Evolutionary conservation across 345 rosid species (phyloP), one percentile per base, ranked within the genome.

Genomic region (Erysimum cheiranthoides): DNA sequence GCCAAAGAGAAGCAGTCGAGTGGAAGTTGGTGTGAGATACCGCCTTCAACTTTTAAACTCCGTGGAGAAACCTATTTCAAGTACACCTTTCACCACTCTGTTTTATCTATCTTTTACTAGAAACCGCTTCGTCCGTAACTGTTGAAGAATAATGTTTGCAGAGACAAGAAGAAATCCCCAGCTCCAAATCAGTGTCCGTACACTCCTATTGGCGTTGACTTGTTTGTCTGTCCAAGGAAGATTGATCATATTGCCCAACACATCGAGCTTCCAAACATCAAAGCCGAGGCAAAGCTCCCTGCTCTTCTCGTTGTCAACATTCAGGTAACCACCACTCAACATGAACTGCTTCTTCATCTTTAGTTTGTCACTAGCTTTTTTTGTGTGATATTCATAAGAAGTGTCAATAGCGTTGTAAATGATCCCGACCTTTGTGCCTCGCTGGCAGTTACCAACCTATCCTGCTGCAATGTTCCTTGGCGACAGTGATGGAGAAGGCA

Each of bases 381-480:
- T 57, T 30, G 18, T 34, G 32, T 34, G 46, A 64, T 40, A 13
- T 31, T 39, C 45, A 52, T 52, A 4, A 34, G 71, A 65, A 65
- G 59, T 14, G 4, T 47, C 31, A 45, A 27, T 21, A 50, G 68
- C 0, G 46, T 30, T 16, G 51, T 32, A 32, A 53, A 45, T 18
- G 43, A 45, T 70, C 18, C 13, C 53, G 49, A 46, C 39, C 36
- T 43, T 70, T 25, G 31, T 52, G 45, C 35, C 17, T 66, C 28
- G 17, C 40, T 80, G 30, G 75, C 88, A 94, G 98, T 79, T 93
- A 70, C 98, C 98, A 39, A 90, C 95, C 35, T 94, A 94, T 83
- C 98, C 97, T 47, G 89, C 93, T 38, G 84, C 95, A 38, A 85
- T 94, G 92, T 94, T 94, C 78, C 87, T 86, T 40, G 97, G 96